phyloP scores from a whole-genome alignment of 2,329 filamentous ascomycete genomes.

The Colletotrichum musicola region DNA sequence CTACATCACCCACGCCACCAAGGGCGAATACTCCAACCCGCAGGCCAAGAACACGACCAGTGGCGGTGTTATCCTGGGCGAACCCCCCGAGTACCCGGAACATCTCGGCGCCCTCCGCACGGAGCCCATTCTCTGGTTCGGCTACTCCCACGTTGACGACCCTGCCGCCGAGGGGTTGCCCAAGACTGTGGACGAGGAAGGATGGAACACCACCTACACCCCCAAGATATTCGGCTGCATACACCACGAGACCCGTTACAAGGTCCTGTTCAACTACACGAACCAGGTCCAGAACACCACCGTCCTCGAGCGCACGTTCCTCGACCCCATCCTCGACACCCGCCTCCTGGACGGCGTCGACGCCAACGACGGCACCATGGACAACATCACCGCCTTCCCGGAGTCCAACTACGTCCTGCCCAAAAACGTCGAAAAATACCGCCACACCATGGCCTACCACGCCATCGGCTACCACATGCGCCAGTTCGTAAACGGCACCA shows the following conservation, averaged over 20 bases:
- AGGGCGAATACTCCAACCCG: slow-evolving; percentile 45
- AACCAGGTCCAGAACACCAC: slow-evolving; percentile 44
- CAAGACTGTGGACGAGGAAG: slow-evolving; percentile 39
- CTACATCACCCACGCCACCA: slow-evolving; percentile 46
- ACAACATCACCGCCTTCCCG: slow-evolving; percentile 48
- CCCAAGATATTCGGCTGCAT: slow-evolving; percentile 51
- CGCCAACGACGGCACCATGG: slow-evolving; percentile 48
- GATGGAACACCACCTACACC: slow-evolving; percentile 46
- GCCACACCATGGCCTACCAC: slow-evolving; percentile 49
- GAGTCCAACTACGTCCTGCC: slow-evolving; percentile 46
- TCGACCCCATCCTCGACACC: slow-evolving; percentile 47
- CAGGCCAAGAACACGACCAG: slow-evolving; percentile 42
- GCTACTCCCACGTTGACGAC: slow-evolving; percentile 46
- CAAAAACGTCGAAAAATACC: slow-evolving; percentile 43
- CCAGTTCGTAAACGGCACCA: slow-evolving; percentile 47
- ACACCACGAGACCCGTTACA: slow-evolving; percentile 50
- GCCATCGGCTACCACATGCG: slow-evolving; percentile 48
- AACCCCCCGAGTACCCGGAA: slow-evolving; percentile 41
- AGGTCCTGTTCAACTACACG: slow-evolving; percentile 45
- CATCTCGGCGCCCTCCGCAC: slow-evolving; percentile 50
- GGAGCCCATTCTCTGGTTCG: slow-evolving; percentile 53
- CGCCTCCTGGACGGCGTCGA: slow-evolving; percentile 41
- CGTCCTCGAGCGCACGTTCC: slow-evolving; percentile 40
- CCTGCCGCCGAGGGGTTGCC: slow-evolving; percentile 38
- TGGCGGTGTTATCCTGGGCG: slow-evolving; percentile 45